Evolutionary conservation across 345 rosid genomes (phyloP).

Genomic region (Theobroma cacao): DNA sequence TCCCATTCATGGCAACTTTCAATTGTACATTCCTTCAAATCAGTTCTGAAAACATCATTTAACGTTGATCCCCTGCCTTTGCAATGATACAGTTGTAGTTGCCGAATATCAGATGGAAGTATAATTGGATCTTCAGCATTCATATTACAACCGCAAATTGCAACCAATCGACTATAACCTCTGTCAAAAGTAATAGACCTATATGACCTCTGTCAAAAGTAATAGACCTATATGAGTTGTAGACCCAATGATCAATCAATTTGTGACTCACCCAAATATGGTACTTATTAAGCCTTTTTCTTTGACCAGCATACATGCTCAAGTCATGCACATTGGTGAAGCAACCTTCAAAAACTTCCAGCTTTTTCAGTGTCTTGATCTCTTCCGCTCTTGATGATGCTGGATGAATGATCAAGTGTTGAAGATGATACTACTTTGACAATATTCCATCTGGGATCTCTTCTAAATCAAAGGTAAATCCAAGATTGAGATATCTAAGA

Average conservation of each 20-base stretch:
- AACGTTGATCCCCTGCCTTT: too few species aligned
- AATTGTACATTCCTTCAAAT: background rate
- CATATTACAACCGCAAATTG: background rate
- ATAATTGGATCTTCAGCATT: background rate
- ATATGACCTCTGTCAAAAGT: too few species aligned
- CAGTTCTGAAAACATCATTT: background rate
- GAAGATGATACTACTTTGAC: background rate
- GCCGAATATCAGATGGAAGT: background rate
- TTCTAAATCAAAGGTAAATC: rapidly evolving
- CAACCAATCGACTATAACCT: background rate
- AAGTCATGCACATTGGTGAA: background rate
- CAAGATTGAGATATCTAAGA: conserved; percentile 17
- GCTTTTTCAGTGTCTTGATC: background rate
- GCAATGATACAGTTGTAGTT: too few species aligned
- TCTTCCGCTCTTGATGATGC: background rate
- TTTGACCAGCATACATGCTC: background rate
- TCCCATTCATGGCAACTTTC: background rate
- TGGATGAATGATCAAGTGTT: background rate
- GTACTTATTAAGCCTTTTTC: background rate
- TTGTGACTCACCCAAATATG: background rate
- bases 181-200: too few species aligned
- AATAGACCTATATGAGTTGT: too few species aligned
- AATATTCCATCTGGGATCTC: background rate
- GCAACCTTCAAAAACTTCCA: background rate
- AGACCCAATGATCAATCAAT: too few species aligned